Conservation (phyloP, 208 protist species). For the Strigomonas culicis region DNA sequence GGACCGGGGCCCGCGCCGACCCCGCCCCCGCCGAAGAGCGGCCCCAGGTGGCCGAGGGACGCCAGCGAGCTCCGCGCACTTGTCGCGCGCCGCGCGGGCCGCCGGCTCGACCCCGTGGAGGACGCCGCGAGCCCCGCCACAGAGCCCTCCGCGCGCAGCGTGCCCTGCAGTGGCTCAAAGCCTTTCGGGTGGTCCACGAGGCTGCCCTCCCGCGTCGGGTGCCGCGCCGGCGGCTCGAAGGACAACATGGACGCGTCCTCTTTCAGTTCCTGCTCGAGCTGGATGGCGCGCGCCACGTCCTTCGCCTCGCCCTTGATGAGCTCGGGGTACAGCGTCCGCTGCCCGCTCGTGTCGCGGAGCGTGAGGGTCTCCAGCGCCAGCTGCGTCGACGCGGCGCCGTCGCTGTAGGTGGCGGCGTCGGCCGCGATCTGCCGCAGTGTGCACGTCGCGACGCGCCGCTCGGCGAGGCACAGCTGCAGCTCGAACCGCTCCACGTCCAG, state of each 20-base stretch:
- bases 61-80: background rate
- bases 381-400: slow-evolving; percentile 32
- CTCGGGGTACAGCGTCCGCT: slow-evolving; percentile 34
- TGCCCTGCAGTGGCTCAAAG: background rate
- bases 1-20: too few species aligned
- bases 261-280: background rate
- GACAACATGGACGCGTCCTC: too few species aligned
- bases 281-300: background rate
- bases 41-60: too few species aligned
- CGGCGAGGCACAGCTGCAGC: slow-evolving; percentile 36
- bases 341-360: slow-evolving; percentile 40
- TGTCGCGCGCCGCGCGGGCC: too few species aligned
- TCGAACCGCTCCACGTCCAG: slow-evolving; percentile 37
- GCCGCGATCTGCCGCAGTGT: slow-evolving; percentile 22
- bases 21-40: too few species aligned
- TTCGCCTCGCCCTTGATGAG: slow-evolving; percentile 37
- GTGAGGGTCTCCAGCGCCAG: slow-evolving; percentile 45
- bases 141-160: background rate
- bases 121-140: too few species aligned
- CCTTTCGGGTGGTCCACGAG: background rate
- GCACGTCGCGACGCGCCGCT: slow-evolving; percentile 38
- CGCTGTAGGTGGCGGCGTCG: slow-evolving; percentile 22
- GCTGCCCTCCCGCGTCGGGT: background rate
- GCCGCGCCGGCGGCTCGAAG: too few species aligned
- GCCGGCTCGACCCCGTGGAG: too few species aligned